Base-by-base conservation (phyloP, 2,329 filamentous ascomycete genomes). In the Xylariaceae sp. region DNA sequence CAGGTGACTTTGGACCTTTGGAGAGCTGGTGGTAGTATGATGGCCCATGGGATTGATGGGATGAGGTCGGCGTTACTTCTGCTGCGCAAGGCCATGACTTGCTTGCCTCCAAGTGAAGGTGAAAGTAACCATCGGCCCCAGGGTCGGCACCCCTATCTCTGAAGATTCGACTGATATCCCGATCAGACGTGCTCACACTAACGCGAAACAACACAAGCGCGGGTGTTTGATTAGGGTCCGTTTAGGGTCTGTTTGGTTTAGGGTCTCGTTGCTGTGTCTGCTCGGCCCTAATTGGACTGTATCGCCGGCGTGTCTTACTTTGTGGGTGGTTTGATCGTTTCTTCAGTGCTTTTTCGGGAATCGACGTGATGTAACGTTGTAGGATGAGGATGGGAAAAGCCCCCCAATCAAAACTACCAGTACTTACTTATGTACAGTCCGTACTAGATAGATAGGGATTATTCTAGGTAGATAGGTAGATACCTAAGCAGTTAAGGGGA, bases 291-390 rank as follows among this genome's bases (percentile, higher is more conserved):
- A 58, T 54, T 54, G 51, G 51, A 39, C 45, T 31, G 43, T 4
- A 9, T 40, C n/a, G 19, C 35, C 50, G 35, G 53, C 51, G 59
- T 54, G 62, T 61, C 59, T 66, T 63, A 62, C 56, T 55, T 50
- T 9, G 60, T 52, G 50, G 54, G 47, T 45, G 54, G 37, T 51
- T 48, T 55, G 54, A 11, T 11, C 52, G 60, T 61, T 55, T 59
- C 59, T 51, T 34, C 47, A 12, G 29, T 40, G n/a, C 39, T 40
- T 40, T 26, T 59, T 63, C 35, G 47, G 19, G n/a, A 40, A 40
- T 40, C 26, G 41, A 58, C 46, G 59, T 64, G 55, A 65, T 64
- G 63, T 58, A 65, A 64, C 59, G 59, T 66, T 65, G 61, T 62
- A 65, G 56, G 44, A 32, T 45, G 32, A 11, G 27, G 19, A 37